These are phyloP conservation scores for Dactylellina drechsleri DNA, from an alignment of 2,329 filamentous ascomycete genomes.

Conservation along the genomic window DNA sequence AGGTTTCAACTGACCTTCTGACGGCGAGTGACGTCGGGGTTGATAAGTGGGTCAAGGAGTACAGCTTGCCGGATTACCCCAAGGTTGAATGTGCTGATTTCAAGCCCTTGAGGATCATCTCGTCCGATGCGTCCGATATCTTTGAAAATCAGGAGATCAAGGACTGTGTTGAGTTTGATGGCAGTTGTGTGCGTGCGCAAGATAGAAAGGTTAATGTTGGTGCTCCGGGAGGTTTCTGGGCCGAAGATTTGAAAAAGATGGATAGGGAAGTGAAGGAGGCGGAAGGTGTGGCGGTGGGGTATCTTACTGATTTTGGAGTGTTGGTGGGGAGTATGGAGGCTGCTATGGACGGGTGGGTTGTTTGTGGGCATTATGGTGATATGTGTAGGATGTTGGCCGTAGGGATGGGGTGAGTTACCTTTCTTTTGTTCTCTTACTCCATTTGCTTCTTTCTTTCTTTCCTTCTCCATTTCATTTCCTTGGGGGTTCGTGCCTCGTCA, in stretches of 20 bases:
- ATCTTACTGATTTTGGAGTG: slow-evolving; percentile 41
- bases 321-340: slow-evolving; percentile 27
- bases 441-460: slow-evolving; percentile 7
- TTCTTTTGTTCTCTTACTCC: slow-evolving; percentile 1
- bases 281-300: slow-evolving; percentile 31
- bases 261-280: slow-evolving; percentile 29
- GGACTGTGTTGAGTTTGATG: slow-evolving; percentile 6
- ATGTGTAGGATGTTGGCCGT: slow-evolving; percentile 53
- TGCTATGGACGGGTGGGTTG: slow-evolving; percentile 43
- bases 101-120: slow-evolving; percentile 30
- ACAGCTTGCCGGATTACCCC: slow-evolving; percentile 38
- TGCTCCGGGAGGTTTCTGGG: slow-evolving; percentile 43
- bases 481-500: too few species aligned
- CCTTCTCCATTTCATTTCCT: not conserved
- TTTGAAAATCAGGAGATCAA: slow-evolving; percentile 31
- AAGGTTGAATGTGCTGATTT: slow-evolving; percentile 10
- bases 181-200: slow-evolving; percentile 31
- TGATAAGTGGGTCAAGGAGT: slow-evolving; percentile 35
- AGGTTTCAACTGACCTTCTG: slow-evolving; percentile 9
- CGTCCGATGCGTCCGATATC: slow-evolving; percentile 43
- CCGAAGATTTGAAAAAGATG: slow-evolving; percentile 44
- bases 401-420: slow-evolving; percentile 50
- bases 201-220: slow-evolving; percentile 44
- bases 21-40: not conserved
- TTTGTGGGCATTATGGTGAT: slow-evolving; percentile 46